Base-by-base conservation (phyloP, 1,284 basidiomycete genomes). In the Leccinum insolens region DNA sequence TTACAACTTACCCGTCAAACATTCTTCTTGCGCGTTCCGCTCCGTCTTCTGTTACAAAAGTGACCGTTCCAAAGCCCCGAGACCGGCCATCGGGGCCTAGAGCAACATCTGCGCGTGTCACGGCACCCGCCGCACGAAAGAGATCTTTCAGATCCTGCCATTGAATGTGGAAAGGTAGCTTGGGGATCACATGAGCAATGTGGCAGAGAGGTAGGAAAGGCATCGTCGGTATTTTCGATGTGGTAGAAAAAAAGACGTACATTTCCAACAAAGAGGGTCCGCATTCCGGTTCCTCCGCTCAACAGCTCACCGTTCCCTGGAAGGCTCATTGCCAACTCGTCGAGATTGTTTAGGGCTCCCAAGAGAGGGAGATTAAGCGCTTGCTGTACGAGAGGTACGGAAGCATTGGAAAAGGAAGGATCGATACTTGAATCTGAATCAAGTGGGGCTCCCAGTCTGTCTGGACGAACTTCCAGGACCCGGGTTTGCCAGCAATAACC, bases 131-230 rank as follows among this genome's bases (percentile, higher is more conserved):
- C 59, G 93, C 89, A 68, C 96, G 90, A 88, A 98, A 98, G 22
- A 99, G 84, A 80, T 99, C 96, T 81, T 99, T 99, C 61, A 99
- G 84, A 79, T 99, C 96, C 80, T 99, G 97, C 97, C 97, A 99
- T 82, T 98, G 96, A 75, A 94, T 94, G 73, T 96, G 93, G 80
- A 97, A 94, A 0, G 96, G 96, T n/a, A 98, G 86, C 94, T 74
- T 98, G 68, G 8, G 66, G 64, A 71, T 64, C n/a, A 61, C 41
- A 70, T 76, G 68, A 78, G 76, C 61, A 67, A 73, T 58, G 67
- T 63, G 39, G 62, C 34, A 64, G 41, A 52, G 4, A 52, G 28
- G 44, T 65, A 61, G 14, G 7, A 66, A 41, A 46, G 12, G 58
- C 28, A 61, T 66, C 61, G 60, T 25, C 20, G 20, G 62, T 63